Percentiles rank a stretch among this genome's conserved stretches.
Conservation (phyloP, 768 basidiomycete genomes). For the Gymnopilus dilepis region DNA sequence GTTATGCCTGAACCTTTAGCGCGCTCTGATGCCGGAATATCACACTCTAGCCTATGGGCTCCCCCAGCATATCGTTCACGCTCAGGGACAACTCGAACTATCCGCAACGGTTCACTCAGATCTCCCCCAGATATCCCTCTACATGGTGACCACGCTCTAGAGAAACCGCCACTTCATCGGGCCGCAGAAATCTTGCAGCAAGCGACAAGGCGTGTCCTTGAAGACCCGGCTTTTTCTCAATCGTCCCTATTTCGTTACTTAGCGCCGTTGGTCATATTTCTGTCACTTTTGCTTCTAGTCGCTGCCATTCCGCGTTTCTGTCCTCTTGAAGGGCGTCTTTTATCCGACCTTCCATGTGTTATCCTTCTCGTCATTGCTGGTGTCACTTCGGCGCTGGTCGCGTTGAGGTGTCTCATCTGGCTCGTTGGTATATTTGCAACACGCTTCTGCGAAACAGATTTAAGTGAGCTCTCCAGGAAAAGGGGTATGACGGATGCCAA, state of each 20-base stretch:
- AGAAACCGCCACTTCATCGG: constrained; percentile 9
- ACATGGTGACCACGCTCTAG: neutral
- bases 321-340: neutral
- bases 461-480: constrained; percentile 16
- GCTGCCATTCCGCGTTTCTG: constrained; percentile 14
- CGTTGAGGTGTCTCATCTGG: constrained; percentile 22
- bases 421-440: constrained; percentile 6
- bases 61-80: neutral
- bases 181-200: constrained; percentile 19
- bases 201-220: constrained; percentile 11
- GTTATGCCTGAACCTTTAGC: neutral
- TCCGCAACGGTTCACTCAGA: neutral
- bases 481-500: constrained; percentile 18
- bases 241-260: constrained; percentile 9
- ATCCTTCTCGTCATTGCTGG: constrained; percentile 7
- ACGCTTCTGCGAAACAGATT: constrained; percentile 25
- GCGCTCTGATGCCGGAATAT: neutral
- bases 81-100: neutral
- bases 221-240: constrained; percentile 13
- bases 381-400: constrained; percentile 2
- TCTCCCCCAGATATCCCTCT: neutral
- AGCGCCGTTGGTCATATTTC: constrained; percentile 15
- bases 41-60: neutral
- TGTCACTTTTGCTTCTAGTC: constrained; percentile 13
- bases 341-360: neutral